Base-by-base conservation (phyloP, 2,329 filamentous ascomycete species). In the Hansfordia pulvinata region DNA sequence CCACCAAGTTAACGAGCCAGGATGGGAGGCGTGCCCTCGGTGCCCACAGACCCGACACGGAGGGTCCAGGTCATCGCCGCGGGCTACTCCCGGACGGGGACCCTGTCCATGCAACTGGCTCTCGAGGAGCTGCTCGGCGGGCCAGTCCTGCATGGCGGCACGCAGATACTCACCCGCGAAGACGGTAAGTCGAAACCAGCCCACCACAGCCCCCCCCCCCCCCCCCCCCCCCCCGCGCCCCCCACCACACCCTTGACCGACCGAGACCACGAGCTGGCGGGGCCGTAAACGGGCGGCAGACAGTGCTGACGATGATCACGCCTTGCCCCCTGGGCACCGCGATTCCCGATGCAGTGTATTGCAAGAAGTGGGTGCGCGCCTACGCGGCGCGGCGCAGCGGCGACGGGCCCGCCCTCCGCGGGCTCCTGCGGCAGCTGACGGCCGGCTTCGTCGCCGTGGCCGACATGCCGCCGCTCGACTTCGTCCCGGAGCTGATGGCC, bases 391-490 rank as follows among this genome's bases (percentile, higher is more conserved):
- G 23, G 10, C 18, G 16, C 10, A 13, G 13, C 11, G 19, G 24
- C 25, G 29, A 30, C 17, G 22, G 19, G 10, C n/a, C 10, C 4
- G 14, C 8, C 10, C 3, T 20, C 5, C 19, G 15, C 6, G 19
- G 30, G 2, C 34, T 40, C 8, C 32, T 52, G 11, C 37, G 39
- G 21, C 29, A 39, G 20, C 26, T 38, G 8, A 31, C 42, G 6
- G 41, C 44, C 16, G 54, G 54, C 8, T 60, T 52, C 31, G 51
- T 49, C 3, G 54, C 52, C 8, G 46, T 47, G 11, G 54, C 54
- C 11, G 56, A 60, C 34, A 31, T 46, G 6, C 55, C 56, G 2
- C 42, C 43, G 2, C 42, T 41, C 11, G 43, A 50, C 19, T 43
- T 57, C 10, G 42, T 55, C 10, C 42, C 46, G 14, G 54, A 59